Evolutionary conservation across 2,329 filamentous ascomycete genomes (phyloP), one percentile per base, ranked within the genome.

Genomic region (Neonectria hederae): DNA sequence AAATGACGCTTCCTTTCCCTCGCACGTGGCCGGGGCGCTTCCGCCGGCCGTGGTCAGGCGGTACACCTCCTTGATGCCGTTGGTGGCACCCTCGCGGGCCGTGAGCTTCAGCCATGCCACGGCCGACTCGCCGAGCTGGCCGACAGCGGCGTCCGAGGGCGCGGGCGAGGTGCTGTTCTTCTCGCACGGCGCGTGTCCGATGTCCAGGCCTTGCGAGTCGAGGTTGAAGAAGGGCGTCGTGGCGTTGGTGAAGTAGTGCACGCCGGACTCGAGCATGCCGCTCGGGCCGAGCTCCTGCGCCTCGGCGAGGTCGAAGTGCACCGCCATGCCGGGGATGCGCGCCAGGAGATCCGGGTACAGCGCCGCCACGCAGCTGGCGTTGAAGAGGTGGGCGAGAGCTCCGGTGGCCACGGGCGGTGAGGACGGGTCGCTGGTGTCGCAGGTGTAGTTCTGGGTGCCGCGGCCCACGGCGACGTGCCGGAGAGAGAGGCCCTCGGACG

Each of bases 371-470:
- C 95, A 97, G 71, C 89, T 92, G 63, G 90, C 92, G 80, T 97
- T 94, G 89, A 92, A 97, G 72, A 98, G 92, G 1, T 88, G 90
- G 59, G 95, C 95, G 0, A 93, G 76, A 58, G 95, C 95, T 67
- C 95, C 95, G 54, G 83, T 79, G 19, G 89, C 84, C 10, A 82
- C 83, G 14, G 95, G 94, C 0, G 80, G 81, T 0, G 88, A 86
- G 4, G 86, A 86, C 2, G 86, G 76, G 71, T 91, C 86, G 66
- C 80, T 80, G 58, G 85, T 81, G 63, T 87, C 83, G 83, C 95
- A 97, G 55, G 93, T 97, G 83, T 97, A 98, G 85, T 97, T 97
- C 82, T 97, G 90, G 8, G 92, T 96, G 65, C 95, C 95, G 48
- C 93, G 90, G 73, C 95, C 95, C 66, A 97, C 83, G 75, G 91